Base-by-base conservation (phyloP, 805 yeast species). In the Saturnispora zaruensis region DNA sequence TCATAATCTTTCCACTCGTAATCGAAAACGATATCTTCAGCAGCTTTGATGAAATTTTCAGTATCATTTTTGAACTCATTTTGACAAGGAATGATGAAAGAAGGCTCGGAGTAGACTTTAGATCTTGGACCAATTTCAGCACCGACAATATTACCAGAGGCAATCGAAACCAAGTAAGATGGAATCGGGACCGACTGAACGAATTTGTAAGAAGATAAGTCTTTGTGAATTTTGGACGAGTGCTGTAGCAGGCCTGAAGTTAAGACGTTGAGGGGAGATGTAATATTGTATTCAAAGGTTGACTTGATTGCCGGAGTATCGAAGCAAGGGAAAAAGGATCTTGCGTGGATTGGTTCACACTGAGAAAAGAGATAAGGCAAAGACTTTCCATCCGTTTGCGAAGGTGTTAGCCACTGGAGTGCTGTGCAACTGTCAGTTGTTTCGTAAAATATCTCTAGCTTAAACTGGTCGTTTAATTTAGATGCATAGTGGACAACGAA, bases 311-410 rank as follows among this genome's bases (percentile, higher is more conserved):
- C 75, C 1, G 96, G 96, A 0, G 96, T 88, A 65, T 89, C 96
- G 62, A 89, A 89, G 59, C 88, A 85, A 7, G 96, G 96, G 69
- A 85, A 82, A 60, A 88, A 73, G 14, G 91, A 78, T 60, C 96
- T 76, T 6, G 96, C 93, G 61, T 89, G 96, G 55, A 86, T 88
- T 34, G 96, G 89, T 69, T 89, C 95, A 62, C 95, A 78, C 67
- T 89, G 96, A 9, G 96, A 87, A 65, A 88, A 89, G 51, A 89
- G 72, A 64, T 79, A 84, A 1, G 87, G 88, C 24, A 73, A 72
- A 40, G 75, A 76, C 53, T 81, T 77, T 16, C 90, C 95, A 44
- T 81, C 81, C 7, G 95, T 84, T 57, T 82, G 85, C 48, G 74
- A 79, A 33, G 82, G 79, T n/a, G 77, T 78, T 48, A 89, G 69